Percentiles rank a stretch among this genome's conserved stretches.
These are phyloP conservation scores for Isabelozyma heimii DNA, from an alignment of 805 yeast genomes.

Conservation along the genomic window DNA sequence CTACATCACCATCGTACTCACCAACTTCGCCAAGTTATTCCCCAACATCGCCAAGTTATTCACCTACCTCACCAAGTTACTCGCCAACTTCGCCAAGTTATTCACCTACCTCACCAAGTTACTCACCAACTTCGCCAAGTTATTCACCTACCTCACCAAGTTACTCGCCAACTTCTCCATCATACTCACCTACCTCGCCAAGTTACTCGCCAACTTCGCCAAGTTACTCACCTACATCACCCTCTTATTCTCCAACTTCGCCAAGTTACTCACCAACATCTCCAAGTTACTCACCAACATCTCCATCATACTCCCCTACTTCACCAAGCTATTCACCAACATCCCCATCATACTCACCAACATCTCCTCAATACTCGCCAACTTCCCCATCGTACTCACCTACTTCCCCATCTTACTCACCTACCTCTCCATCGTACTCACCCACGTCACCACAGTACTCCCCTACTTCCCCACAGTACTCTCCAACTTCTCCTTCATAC, in stretches of 20 bases:
- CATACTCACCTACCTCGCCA: constrained; percentile 75
- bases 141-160: constrained; percentile 68
- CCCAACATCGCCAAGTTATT: constrained; percentile 52
- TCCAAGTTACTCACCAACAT: constrained; percentile 46
- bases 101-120: constrained; percentile 70
- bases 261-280: constrained; percentile 64
- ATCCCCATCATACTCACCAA: constrained; percentile 76
- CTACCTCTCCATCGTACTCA: constrained; percentile 49
- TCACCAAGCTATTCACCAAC: constrained; percentile 71
- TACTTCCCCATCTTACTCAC: constrained; percentile 50
- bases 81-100: constrained; percentile 79
- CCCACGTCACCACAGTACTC: constrained; percentile 49
- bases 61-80: constrained; percentile 72
- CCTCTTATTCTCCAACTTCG: constrained; percentile 61
- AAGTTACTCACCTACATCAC: constrained; percentile 74
- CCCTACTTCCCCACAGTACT: constrained; percentile 46
- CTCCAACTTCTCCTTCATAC: constrained; percentile 47
- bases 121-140: constrained; percentile 57
- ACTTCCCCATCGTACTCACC: constrained; percentile 55
- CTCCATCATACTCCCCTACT: constrained; percentile 76
- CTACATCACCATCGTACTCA: constrained; percentile 71
- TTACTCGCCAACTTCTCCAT: constrained; percentile 78
- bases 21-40: constrained; percentile 66
- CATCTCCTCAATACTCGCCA: constrained; percentile 62
- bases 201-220: constrained; percentile 79